phyloP scores from a whole-genome alignment of 164 flowering plant genomes.

The Dillenia turbinata region DNA sequence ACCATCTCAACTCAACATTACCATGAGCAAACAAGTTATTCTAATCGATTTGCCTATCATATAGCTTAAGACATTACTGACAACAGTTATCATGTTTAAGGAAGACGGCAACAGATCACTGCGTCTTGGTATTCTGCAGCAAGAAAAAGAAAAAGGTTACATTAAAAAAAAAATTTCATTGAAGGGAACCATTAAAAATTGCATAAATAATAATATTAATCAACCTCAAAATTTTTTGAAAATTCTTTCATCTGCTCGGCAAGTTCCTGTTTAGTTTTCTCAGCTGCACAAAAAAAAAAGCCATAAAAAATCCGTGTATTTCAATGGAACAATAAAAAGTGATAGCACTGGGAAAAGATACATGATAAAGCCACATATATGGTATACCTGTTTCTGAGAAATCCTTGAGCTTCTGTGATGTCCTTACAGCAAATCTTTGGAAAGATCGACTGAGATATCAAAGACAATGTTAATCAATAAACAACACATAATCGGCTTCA shows the following conservation, averaged over 20 bases:
- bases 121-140: constrained; percentile 25
- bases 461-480: background rate
- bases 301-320: background rate
- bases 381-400: constrained; percentile 38
- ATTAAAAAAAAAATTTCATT: background rate
- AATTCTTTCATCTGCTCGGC: constrained; percentile 58
- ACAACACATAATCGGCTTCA: background rate
- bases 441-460: constrained; percentile 49
- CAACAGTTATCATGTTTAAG: no score
- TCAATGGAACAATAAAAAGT: background rate
- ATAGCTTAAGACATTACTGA: no score
- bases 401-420: constrained; percentile 59
- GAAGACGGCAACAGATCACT: constrained; percentile 3
- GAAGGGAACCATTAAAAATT: background rate
- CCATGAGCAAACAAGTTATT: no score
- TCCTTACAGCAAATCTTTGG: constrained; percentile 94
- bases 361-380: no score
- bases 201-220: background rate
- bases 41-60: no score
- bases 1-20: no score
- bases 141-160: background rate
- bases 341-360: background rate
- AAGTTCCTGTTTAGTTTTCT: constrained; percentile 41
- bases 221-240: constrained; percentile 41
- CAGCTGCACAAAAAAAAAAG: constrained; percentile 34